A percentile compares a stretch with the other conserved stretches of the same genome.
phyloP scores from a whole-genome alignment of 2,329 filamentous ascomycete genomes.

The Trichoderma sp. region DNA sequence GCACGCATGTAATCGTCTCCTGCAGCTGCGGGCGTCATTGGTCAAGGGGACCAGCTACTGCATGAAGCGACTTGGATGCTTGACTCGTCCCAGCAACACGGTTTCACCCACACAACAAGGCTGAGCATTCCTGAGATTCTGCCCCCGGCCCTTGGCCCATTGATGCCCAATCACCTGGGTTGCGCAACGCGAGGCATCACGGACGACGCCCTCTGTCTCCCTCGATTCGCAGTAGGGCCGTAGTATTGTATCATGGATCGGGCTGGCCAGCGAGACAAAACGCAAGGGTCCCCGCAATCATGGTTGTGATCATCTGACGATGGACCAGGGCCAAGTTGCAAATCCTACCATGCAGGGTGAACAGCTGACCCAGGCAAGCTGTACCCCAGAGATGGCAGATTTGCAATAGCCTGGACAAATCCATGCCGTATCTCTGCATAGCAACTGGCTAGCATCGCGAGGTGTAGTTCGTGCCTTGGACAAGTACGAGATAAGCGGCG shows the following conservation, averaged over 20 bases:
- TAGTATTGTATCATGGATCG: slow-evolving; percentile 4
- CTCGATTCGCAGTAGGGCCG: neutral
- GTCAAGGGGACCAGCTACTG: neutral
- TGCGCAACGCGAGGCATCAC: slow-evolving; percentile 1
- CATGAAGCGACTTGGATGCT: neutral
- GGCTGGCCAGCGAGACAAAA: neutral
- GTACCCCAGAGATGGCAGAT: slow-evolving; percentile 10
- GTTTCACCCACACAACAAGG: slow-evolving; percentile 1
- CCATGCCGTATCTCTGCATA: slow-evolving; percentile 3
- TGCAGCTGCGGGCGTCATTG: slow-evolving; percentile 12
- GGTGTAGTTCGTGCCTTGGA: neutral
- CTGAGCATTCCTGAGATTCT: neutral
- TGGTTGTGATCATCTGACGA: slow-evolving; percentile 14
- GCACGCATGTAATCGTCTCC: neutral
- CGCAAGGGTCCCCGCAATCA: slow-evolving; percentile 17
- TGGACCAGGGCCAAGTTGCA: slow-evolving; percentile 3
- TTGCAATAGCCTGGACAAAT: neutral
- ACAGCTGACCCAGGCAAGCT: slow-evolving; percentile 10
- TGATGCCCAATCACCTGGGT: neutral
- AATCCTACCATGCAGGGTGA: slow-evolving; percentile 16
- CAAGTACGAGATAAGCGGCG: slow-evolving; percentile 1
- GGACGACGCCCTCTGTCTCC: neutral
- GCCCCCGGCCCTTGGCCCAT: neutral
- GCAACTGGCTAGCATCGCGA: slow-evolving; percentile 2
- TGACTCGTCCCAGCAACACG: neutral